These are phyloP conservation scores for Nannochloropsis salina DNA, from an alignment of 108 stramenopile species.

Conservation along the genomic window DNA sequence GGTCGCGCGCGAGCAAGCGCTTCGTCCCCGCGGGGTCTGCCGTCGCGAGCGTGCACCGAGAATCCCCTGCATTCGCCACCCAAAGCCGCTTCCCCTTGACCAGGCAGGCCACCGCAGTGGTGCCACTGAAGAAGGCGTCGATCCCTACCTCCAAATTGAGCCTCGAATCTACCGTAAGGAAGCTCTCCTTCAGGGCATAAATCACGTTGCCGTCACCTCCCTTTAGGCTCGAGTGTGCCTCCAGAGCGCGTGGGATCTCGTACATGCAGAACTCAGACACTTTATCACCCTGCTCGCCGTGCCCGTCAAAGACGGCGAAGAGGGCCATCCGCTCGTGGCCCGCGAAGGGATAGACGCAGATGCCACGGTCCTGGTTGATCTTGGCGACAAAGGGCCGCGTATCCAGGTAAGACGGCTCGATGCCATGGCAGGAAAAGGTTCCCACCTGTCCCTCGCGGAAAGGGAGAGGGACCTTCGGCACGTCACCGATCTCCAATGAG, in stretches of 20 bases:
- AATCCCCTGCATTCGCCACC: constrained; percentile 82
- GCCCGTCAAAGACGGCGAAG: constrained; percentile 65
- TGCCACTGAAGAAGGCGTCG: constrained; percentile 68
- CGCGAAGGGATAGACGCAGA: constrained; percentile 81
- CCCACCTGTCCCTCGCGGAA: constrained; percentile 56
- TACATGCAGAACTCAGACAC: constrained; percentile 80
- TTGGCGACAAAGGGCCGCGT: constrained; percentile 51
- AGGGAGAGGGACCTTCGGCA: constrained; percentile 34
- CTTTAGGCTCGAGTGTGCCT: constrained; percentile 52
- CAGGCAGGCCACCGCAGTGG: constrained; percentile 80
- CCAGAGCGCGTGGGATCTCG: constrained; percentile 65
- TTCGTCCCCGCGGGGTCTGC: constrained; percentile 29
- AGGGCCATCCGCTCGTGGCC: constrained; percentile 63
- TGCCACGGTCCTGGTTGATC: constrained; percentile 93
- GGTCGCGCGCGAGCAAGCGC: constrained; percentile 54
- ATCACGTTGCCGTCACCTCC: constrained; percentile 32
- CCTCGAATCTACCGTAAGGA: constrained; percentile 67
- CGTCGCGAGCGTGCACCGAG: constrained; percentile 73
- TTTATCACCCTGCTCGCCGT: constrained; percentile 61
- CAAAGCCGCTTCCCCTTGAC: constrained; percentile 65
- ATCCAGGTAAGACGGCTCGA: constrained; percentile 73
- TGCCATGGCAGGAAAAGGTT: constrained; percentile 87
- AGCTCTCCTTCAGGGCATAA: constrained; percentile 61
- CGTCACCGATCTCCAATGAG: constrained; percentile 43
- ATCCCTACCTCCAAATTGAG: constrained; percentile 53